These are phyloP conservation scores for Stramenopiles sp. DNA, from an alignment of 352 stramenopile species.

Conservation along the genomic window DNA sequence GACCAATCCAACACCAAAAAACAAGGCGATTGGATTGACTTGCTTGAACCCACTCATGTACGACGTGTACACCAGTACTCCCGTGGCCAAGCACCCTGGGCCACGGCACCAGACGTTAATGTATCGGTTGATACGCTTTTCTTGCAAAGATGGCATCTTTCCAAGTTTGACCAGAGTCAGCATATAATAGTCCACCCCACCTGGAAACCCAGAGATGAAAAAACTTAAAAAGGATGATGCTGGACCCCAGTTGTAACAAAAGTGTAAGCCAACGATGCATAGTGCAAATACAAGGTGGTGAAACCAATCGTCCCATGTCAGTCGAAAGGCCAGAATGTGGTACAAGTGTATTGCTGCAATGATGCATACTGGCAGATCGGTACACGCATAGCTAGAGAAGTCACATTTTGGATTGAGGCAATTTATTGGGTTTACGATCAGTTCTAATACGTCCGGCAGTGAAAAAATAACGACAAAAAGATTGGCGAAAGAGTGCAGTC, in stretches of 20 bases:
- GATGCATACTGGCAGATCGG: neutral
- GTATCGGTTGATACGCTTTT: slow-evolving; percentile 1
- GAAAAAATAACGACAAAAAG: neutral
- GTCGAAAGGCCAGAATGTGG: neutral
- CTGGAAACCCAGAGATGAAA: neutral
- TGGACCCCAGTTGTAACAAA: neutral
- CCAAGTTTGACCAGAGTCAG: neutral
- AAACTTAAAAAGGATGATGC: neutral
- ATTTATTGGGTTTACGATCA: neutral
- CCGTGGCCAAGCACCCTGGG: neutral
- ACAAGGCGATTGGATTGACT: neutral
- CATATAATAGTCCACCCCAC: neutral
- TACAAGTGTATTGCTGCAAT: slow-evolving; percentile 4
- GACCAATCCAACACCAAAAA: neutral
- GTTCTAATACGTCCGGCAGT: neutral
- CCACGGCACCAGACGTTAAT: neutral
- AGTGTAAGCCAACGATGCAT: neutral
- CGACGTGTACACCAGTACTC: neutral
- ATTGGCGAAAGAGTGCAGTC: neutral
- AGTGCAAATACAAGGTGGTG: neutral
- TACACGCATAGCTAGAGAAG: neutral
- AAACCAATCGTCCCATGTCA: neutral
- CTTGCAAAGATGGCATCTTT: neutral
- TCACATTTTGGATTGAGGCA: neutral
- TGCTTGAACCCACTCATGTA: neutral